Conservation (phyloP, 2,329 filamentous ascomycete genomes). For the Monilinia laxa region DNA sequence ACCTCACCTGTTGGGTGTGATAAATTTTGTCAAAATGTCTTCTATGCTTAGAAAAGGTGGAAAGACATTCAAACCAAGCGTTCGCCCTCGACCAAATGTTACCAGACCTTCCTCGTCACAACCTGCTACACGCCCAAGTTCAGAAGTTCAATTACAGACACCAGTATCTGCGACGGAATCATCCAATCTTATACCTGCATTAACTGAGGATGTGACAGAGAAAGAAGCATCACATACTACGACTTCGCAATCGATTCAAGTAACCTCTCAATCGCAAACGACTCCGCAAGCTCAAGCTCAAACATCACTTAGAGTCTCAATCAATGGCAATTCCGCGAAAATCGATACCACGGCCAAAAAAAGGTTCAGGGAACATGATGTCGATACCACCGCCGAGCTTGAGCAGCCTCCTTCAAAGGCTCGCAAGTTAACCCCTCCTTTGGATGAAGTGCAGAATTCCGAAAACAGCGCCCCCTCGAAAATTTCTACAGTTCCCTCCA, state of each 20-base stretch:
- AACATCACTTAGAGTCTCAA: not conserved
- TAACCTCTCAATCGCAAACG: slow-evolving; percentile 9
- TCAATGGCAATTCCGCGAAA: not conserved
- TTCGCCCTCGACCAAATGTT: slow-evolving; percentile 54
- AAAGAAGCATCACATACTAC: slow-evolving; percentile 1
- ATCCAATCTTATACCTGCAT: slow-evolving; percentile 9
- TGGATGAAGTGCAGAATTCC: slow-evolving; percentile 1
- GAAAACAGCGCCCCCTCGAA: not conserved
- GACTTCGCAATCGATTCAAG: slow-evolving; percentile 1
- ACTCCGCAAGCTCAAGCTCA: slow-evolving; percentile 4
- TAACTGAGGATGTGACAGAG: not conserved
- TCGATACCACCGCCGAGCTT: not conserved
- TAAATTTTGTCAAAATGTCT: slow-evolving; percentile 22
- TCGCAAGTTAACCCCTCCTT: slow-evolving; percentile 19
- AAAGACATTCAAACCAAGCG: slow-evolving; percentile 63
- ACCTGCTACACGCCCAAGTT: slow-evolving; percentile 44
- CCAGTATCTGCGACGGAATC: slow-evolving; percentile 31
- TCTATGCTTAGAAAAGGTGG: slow-evolving; percentile 24
- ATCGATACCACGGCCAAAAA: slow-evolving; percentile 6
- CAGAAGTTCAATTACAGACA: slow-evolving; percentile 42
- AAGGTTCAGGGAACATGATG: not conserved
- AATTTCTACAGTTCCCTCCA: not conserved
- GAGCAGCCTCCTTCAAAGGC: slow-evolving; percentile 16
- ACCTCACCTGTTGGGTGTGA: slow-evolving; percentile 18
- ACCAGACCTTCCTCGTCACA: slow-evolving; percentile 45